Base-by-base conservation (phyloP, 352 stramenopile genomes). In the Peronospora destructor region DNA sequence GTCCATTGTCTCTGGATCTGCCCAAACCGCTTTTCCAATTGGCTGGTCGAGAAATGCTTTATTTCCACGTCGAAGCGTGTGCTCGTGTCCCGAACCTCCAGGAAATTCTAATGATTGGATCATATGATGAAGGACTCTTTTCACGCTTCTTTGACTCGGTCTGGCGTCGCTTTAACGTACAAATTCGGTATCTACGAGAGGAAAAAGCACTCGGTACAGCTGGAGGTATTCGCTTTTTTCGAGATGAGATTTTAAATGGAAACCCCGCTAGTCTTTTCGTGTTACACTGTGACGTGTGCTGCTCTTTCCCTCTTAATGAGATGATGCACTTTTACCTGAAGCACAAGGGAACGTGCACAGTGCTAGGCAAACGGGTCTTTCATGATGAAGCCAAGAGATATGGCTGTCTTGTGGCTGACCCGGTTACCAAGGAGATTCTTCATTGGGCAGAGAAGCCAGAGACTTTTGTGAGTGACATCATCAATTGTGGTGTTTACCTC, bases 401-500 rank as follows among this genome's bases (percentile, higher is more conserved):
- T 53, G 84, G 84, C 21, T 94, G 84, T 55, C 66, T 94, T 6
- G 84, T 94, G 29, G 71, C 72, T 14, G 82, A 94, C 41, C 72
- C 75, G 1, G 50, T 71, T 23, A 80, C 61, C 11, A 89, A 87
- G 37, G 80, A 94, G 70, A 87, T 94, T 26, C 56, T 94, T 17
- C 84, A 94, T 43, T 94, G 84, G 84, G 84, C 84, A 6, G 84
- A 94, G 46, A 94, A 94, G 37, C 84, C 84, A 9, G 78, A 92
- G 61, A 92, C 84, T 4, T 94, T 94, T 58, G 84, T 94, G 34
- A 94, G 84, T 56, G 82, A 94, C 57, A 85, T 93, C 36, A 94
- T 94, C 68, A 94, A 94, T 59, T 94, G 84, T 40, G 84, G 84
- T 10, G 86, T 94, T 54, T 94, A 94, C 61, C 68, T 94, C 16